phyloP scores from a whole-genome alignment of 2,329 filamentous ascomycete genomes.

The Colletotrichum sp. region DNA sequence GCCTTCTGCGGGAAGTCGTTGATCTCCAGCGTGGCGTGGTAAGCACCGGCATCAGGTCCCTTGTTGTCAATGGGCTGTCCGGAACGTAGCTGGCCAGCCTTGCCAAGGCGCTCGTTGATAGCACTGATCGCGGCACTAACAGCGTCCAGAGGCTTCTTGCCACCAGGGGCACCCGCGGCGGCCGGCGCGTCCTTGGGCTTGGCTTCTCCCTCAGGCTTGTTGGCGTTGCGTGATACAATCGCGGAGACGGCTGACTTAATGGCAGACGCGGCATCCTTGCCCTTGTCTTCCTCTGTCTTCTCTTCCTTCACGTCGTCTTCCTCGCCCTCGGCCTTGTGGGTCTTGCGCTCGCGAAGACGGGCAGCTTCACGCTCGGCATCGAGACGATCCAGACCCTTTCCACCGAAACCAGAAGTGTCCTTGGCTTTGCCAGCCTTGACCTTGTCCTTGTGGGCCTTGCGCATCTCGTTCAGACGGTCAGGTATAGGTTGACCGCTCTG shows the following conservation, averaged over 20 bases:
- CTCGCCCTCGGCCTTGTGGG: slow-evolving; percentile 86
- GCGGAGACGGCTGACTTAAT: slow-evolving; percentile 68
- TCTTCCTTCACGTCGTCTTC: slow-evolving; percentile 81
- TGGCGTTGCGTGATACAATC: slow-evolving; percentile 57
- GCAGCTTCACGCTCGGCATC: slow-evolving; percentile 91
- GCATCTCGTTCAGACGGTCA: slow-evolving; percentile 68
- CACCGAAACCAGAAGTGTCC: slow-evolving; percentile 88
- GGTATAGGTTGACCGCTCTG: slow-evolving; percentile 88
- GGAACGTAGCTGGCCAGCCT: slow-evolving; percentile 85
- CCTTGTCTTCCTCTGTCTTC: slow-evolving; percentile 74
- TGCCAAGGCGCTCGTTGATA: slow-evolving; percentile 89
- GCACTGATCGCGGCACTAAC: slow-evolving; percentile 89
- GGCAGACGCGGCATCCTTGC: slow-evolving; percentile 69
- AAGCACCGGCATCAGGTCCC: slow-evolving; percentile 93
- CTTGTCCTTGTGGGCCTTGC: slow-evolving; percentile 81
- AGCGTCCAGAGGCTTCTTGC: slow-evolving; percentile 78
- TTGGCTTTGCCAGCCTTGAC: slow-evolving; percentile 93
- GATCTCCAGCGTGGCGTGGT: slow-evolving; percentile 97
- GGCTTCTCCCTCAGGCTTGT: slow-evolving; percentile 47
- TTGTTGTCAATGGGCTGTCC: slow-evolving; percentile 98
- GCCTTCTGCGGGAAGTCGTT: slow-evolving; percentile 99
- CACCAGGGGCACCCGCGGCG: slow-evolving; percentile 54
- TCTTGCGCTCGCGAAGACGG: slow-evolving; percentile 83
- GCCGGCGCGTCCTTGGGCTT: slow-evolving; percentile 50
- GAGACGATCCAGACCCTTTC: slow-evolving; percentile 89